phyloP scores from a whole-genome alignment of 371 early-diverging fungal genomes.

The Mucor racemosus region DNA sequence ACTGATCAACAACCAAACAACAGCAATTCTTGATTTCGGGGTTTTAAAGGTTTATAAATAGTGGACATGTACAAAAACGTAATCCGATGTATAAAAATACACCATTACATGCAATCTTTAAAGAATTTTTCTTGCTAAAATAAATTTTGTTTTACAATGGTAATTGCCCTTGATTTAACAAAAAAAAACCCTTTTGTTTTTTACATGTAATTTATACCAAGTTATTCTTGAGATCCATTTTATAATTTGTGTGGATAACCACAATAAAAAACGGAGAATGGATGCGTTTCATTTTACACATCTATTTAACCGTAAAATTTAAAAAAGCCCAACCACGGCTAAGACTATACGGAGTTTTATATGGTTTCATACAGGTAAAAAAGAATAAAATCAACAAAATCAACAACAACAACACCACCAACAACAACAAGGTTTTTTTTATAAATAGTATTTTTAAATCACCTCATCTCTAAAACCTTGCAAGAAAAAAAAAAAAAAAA shows the following conservation, averaged over 20 bases:
- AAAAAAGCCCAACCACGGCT: constrained; percentile 16
- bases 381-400: background rate
- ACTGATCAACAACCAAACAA: constrained; percentile 15
- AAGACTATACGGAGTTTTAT: background rate
- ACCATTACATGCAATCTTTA: background rate
- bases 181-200: background rate
- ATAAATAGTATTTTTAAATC: constrained; percentile 10
- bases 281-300: constrained; percentile 1
- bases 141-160: background rate
- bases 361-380: constrained; percentile 11
- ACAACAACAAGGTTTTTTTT: background rate
- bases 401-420: background rate
- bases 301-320: background rate
- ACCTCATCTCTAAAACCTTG: constrained; percentile 9
- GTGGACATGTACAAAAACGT: background rate
- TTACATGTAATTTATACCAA: background rate
- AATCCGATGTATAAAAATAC: background rate
- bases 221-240: background rate
- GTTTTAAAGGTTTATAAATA: background rate
- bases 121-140: background rate
- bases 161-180: background rate
- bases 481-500: background rate
- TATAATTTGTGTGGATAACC: background rate
- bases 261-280: background rate
- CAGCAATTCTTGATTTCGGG: background rate